phyloP scores from a whole-genome alignment of 352 stramenopile species.

The Thalassiosira livingstoniorum region DNA sequence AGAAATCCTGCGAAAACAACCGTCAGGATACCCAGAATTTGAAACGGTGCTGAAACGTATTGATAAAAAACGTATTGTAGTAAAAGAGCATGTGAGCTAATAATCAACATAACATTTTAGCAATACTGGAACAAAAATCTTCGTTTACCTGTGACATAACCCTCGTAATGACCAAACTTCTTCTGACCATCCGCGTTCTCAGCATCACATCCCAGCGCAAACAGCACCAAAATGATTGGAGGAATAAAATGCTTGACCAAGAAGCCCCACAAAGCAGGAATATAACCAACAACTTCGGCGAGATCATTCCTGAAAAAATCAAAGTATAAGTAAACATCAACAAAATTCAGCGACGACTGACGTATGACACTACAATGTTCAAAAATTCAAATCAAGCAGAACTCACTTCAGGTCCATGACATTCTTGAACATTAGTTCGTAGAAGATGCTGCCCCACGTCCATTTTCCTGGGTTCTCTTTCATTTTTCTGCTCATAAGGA shows the following conservation, averaged over 20 bases:
- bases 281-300: constrained; percentile 51
- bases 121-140: too few relatives aligned
- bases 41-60: constrained; percentile 60
- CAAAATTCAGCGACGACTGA: constrained; percentile 37
- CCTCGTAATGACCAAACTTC: constrained; percentile 66
- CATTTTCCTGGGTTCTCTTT: constrained; percentile 25
- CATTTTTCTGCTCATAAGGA: constrained; percentile 55
- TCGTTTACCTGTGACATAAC: too few relatives aligned
- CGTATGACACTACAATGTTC: too few relatives aligned
- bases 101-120: too few relatives aligned
- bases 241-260: constrained; percentile 74
- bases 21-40: constrained; percentile 72
- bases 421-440: constrained; percentile 55
- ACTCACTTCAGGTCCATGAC: constrained; percentile 45
- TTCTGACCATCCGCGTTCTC: constrained; percentile 36
- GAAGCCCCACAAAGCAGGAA: constrained; percentile 62
- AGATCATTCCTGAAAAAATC: too few relatives aligned
- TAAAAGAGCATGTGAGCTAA: too few relatives aligned
- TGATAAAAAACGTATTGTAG: too few relatives aligned
- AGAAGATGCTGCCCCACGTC: constrained; percentile 49
- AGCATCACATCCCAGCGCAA: constrained; percentile 52
- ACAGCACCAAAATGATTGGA: constrained; percentile 72
- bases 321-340: constrained; percentile 46
- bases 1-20: constrained; percentile 61
- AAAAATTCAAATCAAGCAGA: too few relatives aligned